phyloP scores from a whole-genome alignment of 495 filamentous ascomycete species.

The Neurospora tetrasperma region DNA sequence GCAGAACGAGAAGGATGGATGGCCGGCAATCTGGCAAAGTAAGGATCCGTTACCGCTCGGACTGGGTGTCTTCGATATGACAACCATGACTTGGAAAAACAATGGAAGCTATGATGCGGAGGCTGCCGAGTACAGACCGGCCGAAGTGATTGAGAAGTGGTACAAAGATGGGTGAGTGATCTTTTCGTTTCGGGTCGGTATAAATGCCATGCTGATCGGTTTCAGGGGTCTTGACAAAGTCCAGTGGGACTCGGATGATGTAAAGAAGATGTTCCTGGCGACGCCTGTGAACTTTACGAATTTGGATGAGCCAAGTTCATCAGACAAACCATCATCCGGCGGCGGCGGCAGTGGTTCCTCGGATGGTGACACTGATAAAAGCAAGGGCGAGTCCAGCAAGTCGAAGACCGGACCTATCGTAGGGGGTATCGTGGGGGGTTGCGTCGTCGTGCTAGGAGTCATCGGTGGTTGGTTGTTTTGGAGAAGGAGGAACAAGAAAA shows the following conservation, averaged over 20 bases:
- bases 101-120: constrained; percentile 7
- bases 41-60: constrained; percentile 4
- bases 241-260: not conserved
- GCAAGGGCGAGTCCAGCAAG: not conserved
- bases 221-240: not conserved
- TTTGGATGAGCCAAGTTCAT: not conserved
- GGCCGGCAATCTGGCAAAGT: not conserved
- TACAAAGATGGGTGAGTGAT: constrained; percentile 1
- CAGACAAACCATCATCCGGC: not conserved
- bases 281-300: not conserved
- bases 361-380: not conserved
- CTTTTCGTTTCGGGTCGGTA: not conserved
- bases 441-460: not conserved
- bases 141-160: constrained; percentile 2
- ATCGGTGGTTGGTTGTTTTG: not conserved
- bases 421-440: not conserved
- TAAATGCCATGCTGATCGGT: not conserved
- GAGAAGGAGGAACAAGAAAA: not conserved
- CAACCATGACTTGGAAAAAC: constrained; percentile 2
- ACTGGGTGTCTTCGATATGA: constrained; percentile 10
- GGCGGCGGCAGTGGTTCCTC: not conserved
- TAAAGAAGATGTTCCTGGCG: not conserved
- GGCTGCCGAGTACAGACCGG: not conserved
- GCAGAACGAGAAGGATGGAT: not conserved
- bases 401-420: not conserved